These are phyloP conservation scores for Nepenthes alata DNA, from an alignment of 179 eudicot species.

Conservation along the genomic window DNA sequence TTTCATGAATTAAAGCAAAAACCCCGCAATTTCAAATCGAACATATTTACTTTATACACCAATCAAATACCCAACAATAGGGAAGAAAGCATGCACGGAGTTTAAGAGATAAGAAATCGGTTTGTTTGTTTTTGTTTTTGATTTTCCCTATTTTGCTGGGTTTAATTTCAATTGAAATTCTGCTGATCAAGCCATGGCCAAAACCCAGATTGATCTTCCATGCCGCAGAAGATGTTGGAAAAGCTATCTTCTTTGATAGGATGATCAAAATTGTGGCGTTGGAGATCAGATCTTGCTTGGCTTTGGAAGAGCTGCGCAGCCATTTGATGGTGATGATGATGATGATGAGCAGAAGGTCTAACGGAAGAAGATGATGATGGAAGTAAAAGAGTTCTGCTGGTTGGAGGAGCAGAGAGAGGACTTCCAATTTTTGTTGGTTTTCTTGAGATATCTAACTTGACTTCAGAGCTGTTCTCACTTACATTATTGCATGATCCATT, in stretches of 20 bases:
- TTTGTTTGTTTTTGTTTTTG: no score
- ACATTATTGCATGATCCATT: conserved; percentile 80
- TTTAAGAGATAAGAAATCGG: no score
- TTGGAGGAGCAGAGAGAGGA: conserved; percentile 24
- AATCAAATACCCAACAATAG: no score
- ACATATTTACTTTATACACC: no score
- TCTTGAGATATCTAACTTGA: conserved; percentile 59
- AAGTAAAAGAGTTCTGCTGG: conserved; percentile 31
- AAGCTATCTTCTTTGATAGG: conserved; percentile 60
- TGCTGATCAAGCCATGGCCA: conserved; percentile 90
- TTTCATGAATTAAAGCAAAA: no score
- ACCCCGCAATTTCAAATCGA: no score
- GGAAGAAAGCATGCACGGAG: no score
- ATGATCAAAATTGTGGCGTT: neutral
- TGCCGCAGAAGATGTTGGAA: conserved; percentile 54
- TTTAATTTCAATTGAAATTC: conserved; percentile 38
- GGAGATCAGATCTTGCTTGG: conserved; percentile 16
- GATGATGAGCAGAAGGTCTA: conserved; percentile 3
- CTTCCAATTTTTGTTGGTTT: conserved; percentile 24
- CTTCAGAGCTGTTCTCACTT: conserved; percentile 79
- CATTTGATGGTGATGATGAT: neutral
- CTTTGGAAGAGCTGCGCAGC: conserved; percentile 19
- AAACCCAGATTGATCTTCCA: conserved; percentile 69
- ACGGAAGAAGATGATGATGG: conserved; percentile 18
- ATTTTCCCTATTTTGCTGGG: no score